These are phyloP conservation scores for Casuarina cunninghamiana DNA, from an alignment of 306 rosid genomes.

Conservation along the genomic window DNA sequence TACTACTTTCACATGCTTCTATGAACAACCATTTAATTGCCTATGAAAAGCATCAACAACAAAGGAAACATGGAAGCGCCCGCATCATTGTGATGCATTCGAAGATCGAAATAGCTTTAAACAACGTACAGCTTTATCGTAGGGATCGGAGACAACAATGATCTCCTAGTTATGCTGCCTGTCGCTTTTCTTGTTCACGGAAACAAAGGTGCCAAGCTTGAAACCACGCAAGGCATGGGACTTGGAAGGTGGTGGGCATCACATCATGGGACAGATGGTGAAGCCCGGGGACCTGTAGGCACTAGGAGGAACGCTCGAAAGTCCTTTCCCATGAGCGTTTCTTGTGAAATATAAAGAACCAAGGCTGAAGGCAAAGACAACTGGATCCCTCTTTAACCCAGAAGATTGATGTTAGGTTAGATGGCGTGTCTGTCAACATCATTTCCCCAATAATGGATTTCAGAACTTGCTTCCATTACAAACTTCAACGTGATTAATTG, in stretches of 20 bases:
- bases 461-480: slow-evolving; percentile 24
- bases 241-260: slow-evolving; percentile 6
- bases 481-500: not conserved
- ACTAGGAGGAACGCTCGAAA: no score
- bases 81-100: slow-evolving; percentile 33
- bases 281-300: no score
- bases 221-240: slow-evolving; percentile 17
- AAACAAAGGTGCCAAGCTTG: slow-evolving; percentile 49
- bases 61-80: slow-evolving; percentile 23
- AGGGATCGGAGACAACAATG: slow-evolving; percentile 43
- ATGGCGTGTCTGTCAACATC: slow-evolving; percentile 3
- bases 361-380: no score
- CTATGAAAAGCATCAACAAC: not conserved
- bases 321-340: no score
- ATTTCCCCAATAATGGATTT: slow-evolving; percentile 17
- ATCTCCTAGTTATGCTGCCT: slow-evolving; percentile 40
- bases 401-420: not conserved
- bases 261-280: not conserved
- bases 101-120: slow-evolving; percentile 24
- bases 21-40: slow-evolving; percentile 31
- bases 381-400: no score
- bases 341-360: no score
- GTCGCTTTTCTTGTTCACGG: slow-evolving; percentile 59
- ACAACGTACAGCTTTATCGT: slow-evolving; percentile 22
- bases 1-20: slow-evolving; percentile 43